A percentile compares a stretch with the other conserved stretches of the same genome.
Evolutionary conservation across 441 rosid species (phyloP).

Genomic region (Breynia disticha): DNA sequence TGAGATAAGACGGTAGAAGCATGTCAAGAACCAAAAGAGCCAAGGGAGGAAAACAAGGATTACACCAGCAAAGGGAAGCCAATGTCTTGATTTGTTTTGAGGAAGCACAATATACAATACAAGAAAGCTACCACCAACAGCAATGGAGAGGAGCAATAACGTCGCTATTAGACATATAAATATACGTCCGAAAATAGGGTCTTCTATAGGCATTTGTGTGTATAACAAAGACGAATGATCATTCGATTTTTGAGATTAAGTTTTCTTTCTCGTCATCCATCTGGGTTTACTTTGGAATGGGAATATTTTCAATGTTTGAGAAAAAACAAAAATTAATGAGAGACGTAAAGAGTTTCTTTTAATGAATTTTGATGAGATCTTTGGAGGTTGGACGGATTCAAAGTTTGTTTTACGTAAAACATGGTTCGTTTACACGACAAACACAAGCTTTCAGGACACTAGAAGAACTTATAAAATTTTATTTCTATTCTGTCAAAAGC

Average conservation of each 20-base stretch:
- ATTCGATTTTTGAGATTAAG: neutral
- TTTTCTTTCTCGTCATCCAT: slow-evolving; percentile 23
- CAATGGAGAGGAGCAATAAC: slow-evolving; percentile 9
- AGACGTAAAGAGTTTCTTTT: neutral
- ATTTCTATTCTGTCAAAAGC: no score
- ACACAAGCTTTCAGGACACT: no score
- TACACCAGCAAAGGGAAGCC: slow-evolving; percentile 53
- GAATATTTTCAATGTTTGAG: neutral
- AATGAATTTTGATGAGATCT: neutral
- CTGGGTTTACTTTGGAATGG: neutral
- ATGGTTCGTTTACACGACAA: slow-evolving; percentile 7
- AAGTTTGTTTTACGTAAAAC: slow-evolving; percentile 25
- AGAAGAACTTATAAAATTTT: no score
- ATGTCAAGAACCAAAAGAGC: slow-evolving; percentile 61
- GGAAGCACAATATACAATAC: slow-evolving; percentile 24
- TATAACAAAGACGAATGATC: slow-evolving; percentile 1
- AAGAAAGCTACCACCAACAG: slow-evolving; percentile 17
- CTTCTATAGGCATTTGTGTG: slow-evolving; percentile 44
- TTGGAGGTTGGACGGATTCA: slow-evolving; percentile 21
- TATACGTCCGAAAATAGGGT: slow-evolving; percentile 21
- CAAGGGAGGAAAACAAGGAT: slow-evolving; percentile 67
- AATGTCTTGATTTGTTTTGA: slow-evolving; percentile 21
- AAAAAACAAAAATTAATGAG: slow-evolving; percentile 6
- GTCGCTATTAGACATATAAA: slow-evolving; percentile 18
- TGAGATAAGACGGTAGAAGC: slow-evolving; percentile 50